phyloP scores from a whole-genome alignment of 345 rosid genomes.

The Acer campestre region DNA sequence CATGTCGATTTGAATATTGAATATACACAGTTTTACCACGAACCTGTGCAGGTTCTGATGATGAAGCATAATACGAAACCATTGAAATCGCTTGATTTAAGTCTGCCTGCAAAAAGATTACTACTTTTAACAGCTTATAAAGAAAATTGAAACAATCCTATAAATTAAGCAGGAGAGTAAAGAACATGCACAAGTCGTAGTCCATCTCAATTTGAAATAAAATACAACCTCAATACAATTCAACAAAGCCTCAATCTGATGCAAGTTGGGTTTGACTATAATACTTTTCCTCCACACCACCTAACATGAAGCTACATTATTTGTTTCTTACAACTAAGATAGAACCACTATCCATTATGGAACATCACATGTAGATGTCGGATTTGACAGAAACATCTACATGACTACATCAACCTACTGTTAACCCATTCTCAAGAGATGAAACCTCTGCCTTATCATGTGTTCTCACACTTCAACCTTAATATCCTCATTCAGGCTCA shows the following conservation, averaged over 20 bases:
- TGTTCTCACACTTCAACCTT: not conserved
- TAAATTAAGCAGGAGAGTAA: not conserved
- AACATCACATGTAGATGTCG: not conserved
- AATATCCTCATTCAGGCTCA: not conserved
- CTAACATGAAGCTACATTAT: not conserved
- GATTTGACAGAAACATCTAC: not conserved
- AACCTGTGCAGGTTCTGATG: slow-evolving; percentile 95
- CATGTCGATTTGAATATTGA: slow-evolving; percentile 94
- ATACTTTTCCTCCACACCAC: slow-evolving; percentile 4
- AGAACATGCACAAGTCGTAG: not conserved
- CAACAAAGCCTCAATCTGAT: not conserved
- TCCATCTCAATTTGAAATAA: not conserved
- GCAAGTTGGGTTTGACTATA: not conserved
- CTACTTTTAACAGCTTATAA: slow-evolving; percentile 9
- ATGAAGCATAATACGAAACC: slow-evolving; percentile 97
- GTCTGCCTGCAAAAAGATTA: slow-evolving; percentile 55
- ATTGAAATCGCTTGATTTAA: slow-evolving; percentile 90
- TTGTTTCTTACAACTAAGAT: not conserved
- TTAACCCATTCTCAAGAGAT: not conserved
- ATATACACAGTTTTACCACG: slow-evolving; percentile 95
- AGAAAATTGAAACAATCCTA: not conserved
- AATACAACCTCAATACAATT: not conserved
- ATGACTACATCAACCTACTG: not conserved
- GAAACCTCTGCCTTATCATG: not conserved
- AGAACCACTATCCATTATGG: not conserved